Percentiles rank a stretch among this genome's conserved stretches.
These are phyloP conservation scores for Ricinus communis DNA, from an alignment of 345 rosid species.

Conservation along the genomic window DNA sequence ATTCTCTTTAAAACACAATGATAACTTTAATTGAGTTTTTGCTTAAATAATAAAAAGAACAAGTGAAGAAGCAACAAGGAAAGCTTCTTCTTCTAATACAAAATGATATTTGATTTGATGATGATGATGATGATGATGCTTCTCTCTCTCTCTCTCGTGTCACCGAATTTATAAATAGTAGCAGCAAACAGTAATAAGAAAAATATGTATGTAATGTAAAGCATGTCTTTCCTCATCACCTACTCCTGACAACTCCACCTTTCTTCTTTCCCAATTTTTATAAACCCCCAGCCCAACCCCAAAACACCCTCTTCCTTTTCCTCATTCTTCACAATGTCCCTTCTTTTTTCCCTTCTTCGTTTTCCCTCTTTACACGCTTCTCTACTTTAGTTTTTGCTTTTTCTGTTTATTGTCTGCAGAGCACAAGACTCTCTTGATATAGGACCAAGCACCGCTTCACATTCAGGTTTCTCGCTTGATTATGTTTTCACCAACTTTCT, in stretches of 20 bases:
- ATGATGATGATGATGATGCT: no score
- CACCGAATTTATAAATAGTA: no score
- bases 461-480: background rate
- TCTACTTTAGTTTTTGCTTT: background rate
- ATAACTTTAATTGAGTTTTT: constrained; percentile 19
- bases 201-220: constrained; percentile 23
- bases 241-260: constrained; percentile 55
- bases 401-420: no score
- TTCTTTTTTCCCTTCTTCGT: constrained; percentile 11
- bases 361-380: constrained; percentile 18
- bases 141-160: no score
- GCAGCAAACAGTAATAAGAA: no score
- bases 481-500: background rate
- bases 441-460: background rate
- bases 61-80: constrained; percentile 32
- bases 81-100: no score
- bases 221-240: constrained; percentile 49
- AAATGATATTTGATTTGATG: no score
- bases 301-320: constrained; percentile 25
- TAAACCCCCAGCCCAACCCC: constrained; percentile 23
- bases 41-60: constrained; percentile 27
- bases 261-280: constrained; percentile 21
- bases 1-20: no score
- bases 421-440: no score
- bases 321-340: constrained; percentile 34